phyloP scores from a whole-genome alignment of 208 protist genomes.

The Endotrypanum monterogeii region DNA sequence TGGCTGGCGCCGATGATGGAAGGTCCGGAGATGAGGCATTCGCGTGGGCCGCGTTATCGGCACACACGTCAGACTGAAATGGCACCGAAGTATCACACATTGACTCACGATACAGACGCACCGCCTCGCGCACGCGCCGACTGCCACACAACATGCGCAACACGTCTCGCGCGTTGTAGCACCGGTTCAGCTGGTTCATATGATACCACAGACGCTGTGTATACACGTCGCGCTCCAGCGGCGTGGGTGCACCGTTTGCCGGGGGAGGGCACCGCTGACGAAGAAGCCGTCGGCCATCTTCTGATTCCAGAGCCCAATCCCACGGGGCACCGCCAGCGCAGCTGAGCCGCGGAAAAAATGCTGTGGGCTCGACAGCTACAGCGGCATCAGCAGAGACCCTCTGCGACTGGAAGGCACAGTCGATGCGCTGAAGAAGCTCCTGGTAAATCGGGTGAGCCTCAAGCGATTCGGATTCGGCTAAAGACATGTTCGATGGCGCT shows the following conservation, averaged over 20 bases:
- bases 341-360: constrained; percentile 70
- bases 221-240: constrained; percentile 82
- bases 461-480: constrained; percentile 4
- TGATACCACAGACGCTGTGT: constrained; percentile 67
- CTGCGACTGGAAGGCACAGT: constrained; percentile 11
- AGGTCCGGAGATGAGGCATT: neutral
- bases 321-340: constrained; percentile 80
- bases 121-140: constrained; percentile 38
- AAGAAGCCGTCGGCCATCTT: constrained; percentile 46
- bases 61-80: neutral
- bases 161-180: constrained; percentile 45
- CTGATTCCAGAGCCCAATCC: constrained; percentile 59
- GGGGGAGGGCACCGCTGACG: constrained; percentile 62
- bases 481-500: neutral
- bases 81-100: neutral
- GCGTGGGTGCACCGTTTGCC: constrained; percentile 72
- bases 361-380: neutral
- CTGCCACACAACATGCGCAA: constrained; percentile 57
- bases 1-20: neutral
- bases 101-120: constrained; percentile 3
- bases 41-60: constrained; percentile 7
- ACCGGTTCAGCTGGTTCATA: constrained; percentile 77
- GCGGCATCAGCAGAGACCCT: neutral
- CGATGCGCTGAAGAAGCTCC: constrained; percentile 27
- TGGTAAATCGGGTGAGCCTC: constrained; percentile 12